Conservation (phyloP, 2,329 filamentous ascomycete species). For the Cladosporium colombiae region DNA sequence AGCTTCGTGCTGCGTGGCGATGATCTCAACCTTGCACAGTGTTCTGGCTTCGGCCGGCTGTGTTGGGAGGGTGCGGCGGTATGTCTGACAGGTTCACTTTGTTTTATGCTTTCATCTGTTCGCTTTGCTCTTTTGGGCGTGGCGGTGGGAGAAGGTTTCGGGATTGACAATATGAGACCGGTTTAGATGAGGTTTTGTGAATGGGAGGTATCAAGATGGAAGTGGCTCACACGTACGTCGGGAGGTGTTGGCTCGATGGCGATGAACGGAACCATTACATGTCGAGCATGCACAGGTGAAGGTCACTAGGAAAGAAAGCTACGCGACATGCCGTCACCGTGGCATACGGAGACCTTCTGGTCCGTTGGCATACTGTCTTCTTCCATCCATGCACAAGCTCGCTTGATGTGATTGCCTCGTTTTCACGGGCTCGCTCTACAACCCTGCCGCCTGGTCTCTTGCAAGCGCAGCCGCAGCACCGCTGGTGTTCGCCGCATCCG, state of each 20-base stretch:
- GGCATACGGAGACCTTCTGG: too few relatives aligned
- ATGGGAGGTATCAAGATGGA: not conserved
- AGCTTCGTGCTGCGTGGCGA: constrained; percentile 30
- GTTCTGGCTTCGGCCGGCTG: constrained; percentile 37
- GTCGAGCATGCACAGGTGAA: too few relatives aligned
- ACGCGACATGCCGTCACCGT: too few relatives aligned
- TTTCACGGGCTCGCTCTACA: not conserved
- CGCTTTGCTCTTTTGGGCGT: not conserved
- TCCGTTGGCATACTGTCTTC: too few relatives aligned
- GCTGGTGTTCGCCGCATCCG: constrained; percentile 32
- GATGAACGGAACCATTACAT: not conserved
- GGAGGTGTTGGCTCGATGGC: not conserved
- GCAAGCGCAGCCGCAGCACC: constrained; percentile 32
- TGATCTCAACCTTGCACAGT: constrained; percentile 37
- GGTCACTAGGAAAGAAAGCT: too few relatives aligned
- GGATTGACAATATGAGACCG: not conserved
- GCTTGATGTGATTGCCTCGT: not conserved
- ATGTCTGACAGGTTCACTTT: constrained; percentile 38
- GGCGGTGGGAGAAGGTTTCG: constrained; percentile 15
- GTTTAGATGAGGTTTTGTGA: not conserved
- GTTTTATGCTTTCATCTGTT: constrained; percentile 37
- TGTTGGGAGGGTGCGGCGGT: constrained; percentile 36
- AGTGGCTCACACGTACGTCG: not conserved
- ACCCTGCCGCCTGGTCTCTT: constrained; percentile 40
- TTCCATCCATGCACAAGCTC: not conserved